Evolutionary conservation across 306 rosid species (phyloP), one percentile per base, ranked within the genome.

Genomic region (Cucumis sativus): DNA sequence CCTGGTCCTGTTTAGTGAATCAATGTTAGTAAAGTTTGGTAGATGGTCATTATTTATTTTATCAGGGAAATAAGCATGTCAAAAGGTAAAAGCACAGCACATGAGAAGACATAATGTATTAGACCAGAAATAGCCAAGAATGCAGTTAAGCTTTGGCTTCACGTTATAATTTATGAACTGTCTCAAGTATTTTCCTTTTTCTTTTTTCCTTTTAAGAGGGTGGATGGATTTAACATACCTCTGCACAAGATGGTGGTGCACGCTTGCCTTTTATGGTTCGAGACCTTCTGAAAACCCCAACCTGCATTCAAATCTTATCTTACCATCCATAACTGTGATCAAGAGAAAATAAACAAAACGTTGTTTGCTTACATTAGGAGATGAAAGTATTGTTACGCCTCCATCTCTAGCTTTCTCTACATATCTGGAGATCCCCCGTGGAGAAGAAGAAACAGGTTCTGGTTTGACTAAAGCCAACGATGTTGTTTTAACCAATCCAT

Each of bases 191-290:
- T 33, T 63, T 7, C 9, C 13, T 60, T 60, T 14, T 30, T 28
- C 30, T 2, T 28, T 28, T 28, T 33, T 2, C 20, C 67, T 62
- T 62, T 62, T 28, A 17, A 5, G 43, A 6, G 20, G 25, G 71
- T 17, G 71, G 25, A 12, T 35, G 28, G 15, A 70, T 23, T 25
- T 71, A 79, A 47, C 61, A 62, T 82, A 94, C 97, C 98, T 91
- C 98, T 84, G 89, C 81, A 83, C 97, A 90, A 12, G 95, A 75
- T 45, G 91, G 92, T 0, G 92, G 93, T 76, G 92, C 86, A 52
- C 90, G 94, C 81, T 89, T 92, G 52, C 95, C 95, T 86, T 92
- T 91, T 82, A 94, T 90, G 68, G 91, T 92, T 80, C 98, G 88
- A 51, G 87, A 88, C 83, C 89, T 91, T 76, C 93, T 81, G 82